These are phyloP conservation scores for Groenewaldozyma sp. DNA, from an alignment of 1,139 yeast genomes.

Conservation along the genomic window DNA sequence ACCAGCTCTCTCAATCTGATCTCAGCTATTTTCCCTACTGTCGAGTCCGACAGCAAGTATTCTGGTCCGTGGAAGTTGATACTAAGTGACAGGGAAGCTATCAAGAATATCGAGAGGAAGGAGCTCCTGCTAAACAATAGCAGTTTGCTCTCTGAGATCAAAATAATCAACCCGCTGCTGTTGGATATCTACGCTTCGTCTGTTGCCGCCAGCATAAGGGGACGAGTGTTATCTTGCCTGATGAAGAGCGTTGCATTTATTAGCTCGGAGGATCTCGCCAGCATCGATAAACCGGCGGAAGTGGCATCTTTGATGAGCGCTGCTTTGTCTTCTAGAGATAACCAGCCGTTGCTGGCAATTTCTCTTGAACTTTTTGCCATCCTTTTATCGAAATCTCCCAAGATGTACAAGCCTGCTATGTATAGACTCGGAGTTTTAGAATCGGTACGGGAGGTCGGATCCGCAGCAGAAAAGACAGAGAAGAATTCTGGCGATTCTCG, in stretches of 20 bases:
- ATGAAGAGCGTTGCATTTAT: conserved; percentile 41
- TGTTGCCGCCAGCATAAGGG: conserved; percentile 58
- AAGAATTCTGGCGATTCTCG: conserved; percentile 14
- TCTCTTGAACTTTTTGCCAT: conserved; percentile 43
- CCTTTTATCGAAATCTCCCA: conserved; percentile 40
- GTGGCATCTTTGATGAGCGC: conserved; percentile 47
- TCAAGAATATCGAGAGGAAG: conserved; percentile 3
- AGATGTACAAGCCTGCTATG: conserved; percentile 39
- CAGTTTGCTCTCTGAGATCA: conserved; percentile 16
- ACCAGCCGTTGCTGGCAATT: conserved; percentile 39
- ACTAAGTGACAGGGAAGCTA: neutral
- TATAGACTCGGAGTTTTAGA: conserved; percentile 65
- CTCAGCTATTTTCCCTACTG: conserved; percentile 40
- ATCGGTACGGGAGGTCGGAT: conserved; percentile 33
- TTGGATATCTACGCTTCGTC: conserved; percentile 67
- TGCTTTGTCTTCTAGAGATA: conserved; percentile 49
- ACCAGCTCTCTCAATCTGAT: conserved; percentile 48
- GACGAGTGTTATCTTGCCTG: conserved; percentile 48
- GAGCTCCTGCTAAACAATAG: conserved; percentile 8
- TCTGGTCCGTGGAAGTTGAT: conserved; percentile 24
- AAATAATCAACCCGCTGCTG: conserved; percentile 41
- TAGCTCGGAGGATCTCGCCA: conserved; percentile 16
- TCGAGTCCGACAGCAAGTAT: conserved; percentile 15
- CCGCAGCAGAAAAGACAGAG: conserved; percentile 8
- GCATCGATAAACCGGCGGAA: conserved; percentile 24